phyloP scores from a whole-genome alignment of 164 flowering plant genomes.

The Chimonanthus salicifolius region DNA sequence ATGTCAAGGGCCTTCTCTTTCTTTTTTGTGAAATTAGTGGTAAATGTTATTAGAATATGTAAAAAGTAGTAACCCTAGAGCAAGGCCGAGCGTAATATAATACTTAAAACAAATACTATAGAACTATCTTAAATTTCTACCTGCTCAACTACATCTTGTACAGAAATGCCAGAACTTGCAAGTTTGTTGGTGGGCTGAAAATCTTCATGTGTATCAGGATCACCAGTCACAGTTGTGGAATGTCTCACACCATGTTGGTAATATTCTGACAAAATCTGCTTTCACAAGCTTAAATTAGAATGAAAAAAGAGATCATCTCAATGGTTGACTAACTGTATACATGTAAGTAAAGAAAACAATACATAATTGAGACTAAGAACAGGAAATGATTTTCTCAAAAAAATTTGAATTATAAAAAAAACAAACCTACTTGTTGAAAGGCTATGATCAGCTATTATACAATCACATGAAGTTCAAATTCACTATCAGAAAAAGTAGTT shows the following conservation, averaged over 20 bases:
- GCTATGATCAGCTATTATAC: too few species aligned
- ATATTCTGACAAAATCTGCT: slow-evolving; percentile 7
- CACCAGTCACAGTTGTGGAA: slow-evolving; percentile 40
- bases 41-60: not conserved
- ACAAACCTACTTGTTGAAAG: too few species aligned
- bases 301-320: too few species aligned
- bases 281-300: not conserved
- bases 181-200: slow-evolving; percentile 67
- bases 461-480: too few species aligned
- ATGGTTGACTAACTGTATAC: too few species aligned
- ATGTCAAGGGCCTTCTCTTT: not conserved
- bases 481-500: too few species aligned
- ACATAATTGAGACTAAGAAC: too few species aligned
- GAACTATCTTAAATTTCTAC: slow-evolving; percentile 21
- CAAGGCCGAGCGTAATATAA: not conserved
- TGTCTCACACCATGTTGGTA: slow-evolving; percentile 9
- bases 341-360: too few species aligned
- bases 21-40: not conserved
- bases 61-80: too few species aligned
- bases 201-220: slow-evolving; percentile 87
- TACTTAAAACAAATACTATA: not conserved
- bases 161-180: slow-evolving; percentile 35
- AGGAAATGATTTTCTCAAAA: too few species aligned
- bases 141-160: slow-evolving; percentile 70
- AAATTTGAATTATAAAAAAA: too few species aligned